These are phyloP conservation scores for Phytophthora lateralis DNA, from an alignment of 352 stramenopile species.

Conservation along the genomic window DNA sequence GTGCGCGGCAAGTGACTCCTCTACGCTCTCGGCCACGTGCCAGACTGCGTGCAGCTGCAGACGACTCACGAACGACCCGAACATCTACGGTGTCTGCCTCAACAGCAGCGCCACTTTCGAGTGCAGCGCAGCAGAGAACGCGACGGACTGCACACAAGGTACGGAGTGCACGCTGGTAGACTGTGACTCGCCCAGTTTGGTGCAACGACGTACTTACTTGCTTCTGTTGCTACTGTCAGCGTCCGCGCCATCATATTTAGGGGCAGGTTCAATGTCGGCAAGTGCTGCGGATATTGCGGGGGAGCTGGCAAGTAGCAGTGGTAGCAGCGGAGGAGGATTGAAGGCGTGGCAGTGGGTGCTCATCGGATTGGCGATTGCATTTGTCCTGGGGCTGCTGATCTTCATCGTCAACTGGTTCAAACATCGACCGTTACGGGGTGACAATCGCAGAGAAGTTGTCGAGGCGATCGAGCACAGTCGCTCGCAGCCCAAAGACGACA, in stretches of 20 bases:
- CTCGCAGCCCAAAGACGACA: constrained; percentile 37
- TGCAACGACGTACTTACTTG: neutral
- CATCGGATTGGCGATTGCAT: constrained; percentile 37
- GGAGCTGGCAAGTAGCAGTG: constrained; percentile 13
- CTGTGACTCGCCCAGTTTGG: neutral
- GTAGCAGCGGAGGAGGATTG: constrained; percentile 13
- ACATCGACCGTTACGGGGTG: constrained; percentile 39
- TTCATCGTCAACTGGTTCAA: constrained; percentile 63
- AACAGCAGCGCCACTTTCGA: constrained; percentile 15
- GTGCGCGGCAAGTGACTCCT: constrained; percentile 14
- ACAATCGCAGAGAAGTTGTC: constrained; percentile 40
- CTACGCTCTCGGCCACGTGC: constrained; percentile 13
- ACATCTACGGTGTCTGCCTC: constrained; percentile 19
- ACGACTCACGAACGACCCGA: constrained; percentile 14
- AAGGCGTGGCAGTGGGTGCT: constrained; percentile 45
- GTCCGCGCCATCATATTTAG: constrained; percentile 8
- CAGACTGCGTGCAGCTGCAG: constrained; percentile 28
- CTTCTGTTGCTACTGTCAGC: constrained; percentile 5
- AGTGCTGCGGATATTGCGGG: neutral
- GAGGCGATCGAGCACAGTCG: constrained; percentile 31
- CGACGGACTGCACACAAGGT: constrained; percentile 23
- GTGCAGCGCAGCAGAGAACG: constrained; percentile 16
- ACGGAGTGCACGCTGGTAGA: neutral
- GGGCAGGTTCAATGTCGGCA: neutral
- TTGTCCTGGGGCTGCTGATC: constrained; percentile 36